Evolutionary conservation across 2,329 filamentous ascomycete species (phyloP).

Genomic region (Dactylella cylindrospora): DNA sequence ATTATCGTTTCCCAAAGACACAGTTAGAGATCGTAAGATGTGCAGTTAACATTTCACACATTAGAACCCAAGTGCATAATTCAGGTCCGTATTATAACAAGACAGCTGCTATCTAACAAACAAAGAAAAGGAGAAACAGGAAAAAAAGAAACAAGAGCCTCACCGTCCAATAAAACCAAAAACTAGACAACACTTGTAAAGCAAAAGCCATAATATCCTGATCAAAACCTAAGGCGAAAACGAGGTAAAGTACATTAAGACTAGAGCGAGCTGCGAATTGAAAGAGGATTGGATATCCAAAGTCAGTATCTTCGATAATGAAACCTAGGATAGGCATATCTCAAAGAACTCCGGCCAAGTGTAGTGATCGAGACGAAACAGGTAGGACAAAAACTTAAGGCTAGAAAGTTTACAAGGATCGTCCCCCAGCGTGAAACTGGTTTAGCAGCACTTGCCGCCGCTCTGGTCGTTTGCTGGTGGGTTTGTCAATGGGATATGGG

Average conservation of each 20-base stretch:
- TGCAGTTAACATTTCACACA: no score
- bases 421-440: constrained; percentile 3
- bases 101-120: constrained; percentile 20
- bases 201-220: constrained; percentile 18
- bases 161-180: no score
- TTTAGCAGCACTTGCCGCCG: constrained; percentile 78
- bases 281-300: background rate
- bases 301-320: constrained; percentile 4
- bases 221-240: constrained; percentile 3
- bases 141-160: constrained; percentile 9
- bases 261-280: no score
- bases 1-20: no score
- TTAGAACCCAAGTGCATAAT: no score
- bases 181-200: no score
- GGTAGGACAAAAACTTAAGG: constrained; percentile 24
- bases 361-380: constrained; percentile 17
- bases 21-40: no score
- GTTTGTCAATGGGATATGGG: constrained; percentile 84
- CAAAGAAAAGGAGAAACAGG: constrained; percentile 21
- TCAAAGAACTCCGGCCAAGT: constrained; percentile 29
- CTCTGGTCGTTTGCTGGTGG: constrained; percentile 75
- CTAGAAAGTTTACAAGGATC: constrained; percentile 8
- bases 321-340: constrained; percentile 29
- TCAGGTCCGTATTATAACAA: constrained; percentile 22
- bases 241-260: constrained; percentile 30